Base-by-base conservation (phyloP, 306 rosid genomes). In the Vigna unguiculata region DNA sequence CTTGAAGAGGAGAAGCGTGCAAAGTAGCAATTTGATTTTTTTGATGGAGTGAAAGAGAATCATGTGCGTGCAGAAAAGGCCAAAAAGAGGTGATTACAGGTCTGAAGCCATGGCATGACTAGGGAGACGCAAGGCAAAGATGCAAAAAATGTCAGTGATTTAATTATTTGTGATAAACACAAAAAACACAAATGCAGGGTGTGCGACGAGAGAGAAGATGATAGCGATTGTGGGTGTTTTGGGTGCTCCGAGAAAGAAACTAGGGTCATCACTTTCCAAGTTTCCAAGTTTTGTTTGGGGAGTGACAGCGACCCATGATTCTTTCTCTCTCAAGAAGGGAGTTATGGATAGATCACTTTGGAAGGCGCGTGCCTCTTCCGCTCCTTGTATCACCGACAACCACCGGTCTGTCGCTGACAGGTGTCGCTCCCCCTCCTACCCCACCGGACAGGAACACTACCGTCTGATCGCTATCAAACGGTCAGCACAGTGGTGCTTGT, bases 251-350 rank as follows among this genome's bases (percentile, higher is more conserved):
- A 63, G 72, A 49, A 20, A 60, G 41, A 73, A 34, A 58, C 20
- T 46, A 32, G 64, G 40, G 11, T 34, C 16, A 36, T 41, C 6
- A 43, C 46, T 60, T 57, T 19, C 45, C 61, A 47, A 62, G 24
- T 75, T 61, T 46, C 47, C 48, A 49, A 25, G 58, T 48, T 64
- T 52, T n/a, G 24, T 32, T 53, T 72, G 32, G 64, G 1, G 69
- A 17, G 14, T 70, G 84, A 88, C 0, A 81, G 80, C 69, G 91
- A 88, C 91, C 11, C 62, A 61, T 88, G 85, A 85, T 76, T 63
- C 41, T 68, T 40, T 64, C 70, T 38, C 59, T 55, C 67, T 72
- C n/a, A 2, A 5, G 20, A 22, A 52, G 43, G 58, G 84, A 57
- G 45, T 40, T 40, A 9, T 9, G 45, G 76, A 79, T 69, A 15